Base-by-base conservation (phyloP, 2,329 filamentous ascomycete species). In the Penicillium sp. region DNA sequence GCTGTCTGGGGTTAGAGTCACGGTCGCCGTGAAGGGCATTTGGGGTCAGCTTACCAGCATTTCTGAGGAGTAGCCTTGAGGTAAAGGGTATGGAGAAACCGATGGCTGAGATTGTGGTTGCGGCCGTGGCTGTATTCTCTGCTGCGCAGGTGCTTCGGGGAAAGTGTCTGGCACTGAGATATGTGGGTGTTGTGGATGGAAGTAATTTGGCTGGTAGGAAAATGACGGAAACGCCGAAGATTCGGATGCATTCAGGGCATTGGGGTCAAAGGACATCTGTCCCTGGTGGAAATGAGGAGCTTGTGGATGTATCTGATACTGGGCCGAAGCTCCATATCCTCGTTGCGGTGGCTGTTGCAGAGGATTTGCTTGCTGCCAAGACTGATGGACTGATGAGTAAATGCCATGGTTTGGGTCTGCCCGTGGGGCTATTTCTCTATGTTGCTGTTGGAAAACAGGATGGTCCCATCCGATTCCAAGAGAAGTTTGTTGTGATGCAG, bases 381-480 rank as follows among this genome's bases (percentile, higher is more conserved):
- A 56, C 40, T 72, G 72, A 24, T 69, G 66, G 11, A 69, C 61
- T 11, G 67, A 55, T 8, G 70, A 65, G 54, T 71, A 74, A 4
- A 72, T 62, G 44, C 65, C 69, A 65, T 72, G 72, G 18, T 61
- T 64, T 39, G 62, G 64, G 8, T 73, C 68, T 9, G 67, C 60
- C 31, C 63, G 64, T 9, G 60, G 51, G 1, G 60, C 60, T 24
- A 69, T 39, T n/a, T 69, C 63, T 42, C 58, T 65, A 18, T 66
- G 64, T 38, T 68, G 56, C 37, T 71, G 68, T 31, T 69, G 69
- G 45, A 72, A 72, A 13, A 72, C 67, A n/a, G 67, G 71, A 59
- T 71, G 69, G 49, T 75, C 72, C 73, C 72, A 75, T 34, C 60
- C 61, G 9, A 75, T 74, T 1, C 69, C 70, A 57, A 73, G 58